Percentiles rank a stretch among this genome's conserved stretches.
Conservation (phyloP, 164 flowering plant species). For the Piper longum region DNA sequence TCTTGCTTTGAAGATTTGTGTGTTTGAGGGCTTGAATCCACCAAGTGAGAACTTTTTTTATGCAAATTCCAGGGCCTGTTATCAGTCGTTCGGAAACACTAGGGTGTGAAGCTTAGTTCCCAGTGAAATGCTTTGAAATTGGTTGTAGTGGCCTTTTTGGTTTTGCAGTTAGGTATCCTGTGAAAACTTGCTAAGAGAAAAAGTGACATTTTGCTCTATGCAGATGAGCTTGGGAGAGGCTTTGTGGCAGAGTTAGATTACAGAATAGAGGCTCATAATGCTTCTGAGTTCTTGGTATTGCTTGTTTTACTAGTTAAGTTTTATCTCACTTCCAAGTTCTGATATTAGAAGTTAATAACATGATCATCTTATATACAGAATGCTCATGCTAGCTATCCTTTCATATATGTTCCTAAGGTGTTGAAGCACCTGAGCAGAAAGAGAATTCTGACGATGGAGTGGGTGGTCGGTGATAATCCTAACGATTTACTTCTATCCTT, state of each 20-base stretch:
- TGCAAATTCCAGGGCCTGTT: not conserved
- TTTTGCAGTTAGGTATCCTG: constrained; percentile 60
- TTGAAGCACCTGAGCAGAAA: constrained; percentile 42
- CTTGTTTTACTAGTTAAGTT: not conserved
- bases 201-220: constrained; percentile 74
- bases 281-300: constrained; percentile 57
- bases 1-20: no score
- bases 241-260: constrained; percentile 89
- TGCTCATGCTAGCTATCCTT: constrained; percentile 59
- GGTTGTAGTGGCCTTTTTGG: constrained; percentile 4
- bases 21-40: no score
- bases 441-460: constrained; percentile 93
- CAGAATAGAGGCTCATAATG: constrained; percentile 82
- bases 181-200: constrained; percentile 75
- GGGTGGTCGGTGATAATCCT: constrained; percentile 92
- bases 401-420: constrained; percentile 71
- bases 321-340: not conserved
- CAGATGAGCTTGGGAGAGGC: constrained; percentile 97
- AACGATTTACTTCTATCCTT: constrained; percentile 45
- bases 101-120: not conserved
- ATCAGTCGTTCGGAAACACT: not conserved
- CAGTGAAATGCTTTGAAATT: not conserved
- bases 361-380: constrained; percentile 39
- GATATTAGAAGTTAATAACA: not conserved
- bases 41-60: not conserved